phyloP scores from a whole-genome alignment of 805 yeast species.

The Lipomyces chichibuensis region DNA sequence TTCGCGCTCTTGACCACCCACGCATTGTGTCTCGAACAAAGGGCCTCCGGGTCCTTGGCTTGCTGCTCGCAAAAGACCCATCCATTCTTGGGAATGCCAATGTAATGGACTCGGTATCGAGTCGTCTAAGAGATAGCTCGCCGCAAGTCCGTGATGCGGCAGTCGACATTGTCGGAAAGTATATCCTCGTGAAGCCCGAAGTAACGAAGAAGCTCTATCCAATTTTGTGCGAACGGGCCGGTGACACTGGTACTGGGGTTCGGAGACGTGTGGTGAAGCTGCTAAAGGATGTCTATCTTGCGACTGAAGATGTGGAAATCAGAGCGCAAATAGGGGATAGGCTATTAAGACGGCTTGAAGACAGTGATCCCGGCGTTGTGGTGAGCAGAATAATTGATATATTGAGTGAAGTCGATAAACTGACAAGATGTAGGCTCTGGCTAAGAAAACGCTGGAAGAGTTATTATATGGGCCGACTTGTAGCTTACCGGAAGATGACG shows the following conservation, averaged over 20 bases:
- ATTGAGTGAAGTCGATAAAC: neutral
- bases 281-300: constrained; percentile 52
- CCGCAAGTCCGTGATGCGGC: constrained; percentile 78
- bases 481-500: constrained; percentile 10
- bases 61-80: constrained; percentile 58
- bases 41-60: constrained; percentile 66
- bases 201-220: constrained; percentile 54
- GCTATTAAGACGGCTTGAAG: constrained; percentile 61
- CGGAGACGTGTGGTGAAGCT: constrained; percentile 64
- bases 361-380: constrained; percentile 61
- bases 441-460: constrained; percentile 26
- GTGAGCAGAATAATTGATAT: neutral
- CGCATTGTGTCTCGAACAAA: constrained; percentile 60
- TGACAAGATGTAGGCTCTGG: constrained; percentile 15
- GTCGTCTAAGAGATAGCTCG: constrained; percentile 60
- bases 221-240: constrained; percentile 53
- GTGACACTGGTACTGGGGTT: constrained; percentile 66
- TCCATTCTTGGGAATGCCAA: constrained; percentile 53
- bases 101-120: constrained; percentile 57
- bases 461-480: constrained; percentile 16
- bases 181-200: constrained; percentile 51
- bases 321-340: constrained; percentile 54
- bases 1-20: constrained; percentile 53
- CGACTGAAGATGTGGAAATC: constrained; percentile 41
- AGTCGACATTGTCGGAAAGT: constrained; percentile 63